Evolutionary conservation across 2,329 filamentous ascomycete genomes (phyloP).

Genomic region (Fonsecaea pedrosoi): DNA sequence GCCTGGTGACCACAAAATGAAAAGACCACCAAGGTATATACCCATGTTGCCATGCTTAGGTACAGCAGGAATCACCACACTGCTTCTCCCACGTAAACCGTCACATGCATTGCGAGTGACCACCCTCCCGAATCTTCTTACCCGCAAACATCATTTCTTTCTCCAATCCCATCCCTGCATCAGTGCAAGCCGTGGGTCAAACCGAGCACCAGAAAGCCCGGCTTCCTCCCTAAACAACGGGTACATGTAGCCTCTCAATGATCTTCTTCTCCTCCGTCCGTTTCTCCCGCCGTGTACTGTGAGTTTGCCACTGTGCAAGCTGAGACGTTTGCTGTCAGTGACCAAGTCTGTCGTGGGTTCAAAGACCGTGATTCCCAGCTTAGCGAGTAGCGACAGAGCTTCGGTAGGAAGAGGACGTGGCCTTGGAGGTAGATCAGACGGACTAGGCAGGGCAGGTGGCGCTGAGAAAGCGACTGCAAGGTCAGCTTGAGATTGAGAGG

Average conservation of each 20-base stretch:
- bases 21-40: too few relatives aligned
- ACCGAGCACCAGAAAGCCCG: slow-evolving; percentile 29
- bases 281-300: neutral
- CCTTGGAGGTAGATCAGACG: neutral
- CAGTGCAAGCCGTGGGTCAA: slow-evolving; percentile 30
- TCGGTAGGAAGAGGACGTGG: slow-evolving; percentile 17
- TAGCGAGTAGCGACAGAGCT: slow-evolving; percentile 16
- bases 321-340: neutral
- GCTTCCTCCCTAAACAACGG: slow-evolving; percentile 30
- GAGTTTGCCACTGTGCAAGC: neutral
- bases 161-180: slow-evolving; percentile 28
- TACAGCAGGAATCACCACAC: too few relatives aligned
- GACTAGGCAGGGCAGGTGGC: slow-evolving; percentile 12
- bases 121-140: too few relatives aligned
- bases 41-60: too few relatives aligned
- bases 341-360: neutral
- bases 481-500: neutral
- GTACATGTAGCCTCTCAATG: slow-evolving; percentile 13
- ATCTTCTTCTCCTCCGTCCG: slow-evolving; percentile 2
- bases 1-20: too few relatives aligned
- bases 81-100: too few relatives aligned
- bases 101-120: too few relatives aligned
- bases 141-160: slow-evolving; percentile 22
- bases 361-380: slow-evolving; percentile 11
- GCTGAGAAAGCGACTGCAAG: slow-evolving; percentile 17